Base-by-base conservation (phyloP, 1,284 basidiomycete genomes). In the Wolfiporia cocos region DNA sequence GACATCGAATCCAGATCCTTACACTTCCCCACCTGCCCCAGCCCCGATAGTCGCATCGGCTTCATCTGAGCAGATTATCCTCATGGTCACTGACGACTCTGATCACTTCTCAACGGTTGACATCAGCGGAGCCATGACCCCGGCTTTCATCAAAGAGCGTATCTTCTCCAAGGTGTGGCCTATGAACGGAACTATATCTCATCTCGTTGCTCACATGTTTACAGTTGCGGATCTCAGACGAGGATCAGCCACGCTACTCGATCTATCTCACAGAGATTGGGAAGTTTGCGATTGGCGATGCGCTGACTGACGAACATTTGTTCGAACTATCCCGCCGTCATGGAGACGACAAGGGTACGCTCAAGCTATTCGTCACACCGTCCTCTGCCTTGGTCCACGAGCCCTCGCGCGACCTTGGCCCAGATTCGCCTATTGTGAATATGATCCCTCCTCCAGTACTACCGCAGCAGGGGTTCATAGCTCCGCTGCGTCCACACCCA, bases 201-300 rank as follows among this genome's bases (percentile, higher is more conserved):
- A n/a, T n/a, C n/a, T n/a, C n/a, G n/a, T n/a, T n/a, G n/a, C n/a
- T n/a, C n/a, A n/a, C n/a, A n/a, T n/a, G n/a, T n/a, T n/a, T 49
- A 5, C 50, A 93, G 88, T 69, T 94, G 43, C 81, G 84, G 54
- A 89, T 95, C 41, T 73, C 75, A 22, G 91, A 94, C 49, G 89
- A 92, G 51, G 88, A 91, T 49, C 81, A 86, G 55, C 59, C 72
- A 3, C 77, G 73, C 21, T 82, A 84, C 56, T 78, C 83, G n/a
- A 83, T 95, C 42, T 92, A 87, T 67, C 80, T 79, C 37, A 93
- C 92, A 0, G 85, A 91, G 61, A 82, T 93, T 51, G 88, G 86
- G 41, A 74, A 77, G 21, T 81, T 73, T 51, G 84, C 86, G 14
- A 74, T 85, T 37, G 79, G 86, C 3, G 78, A 79, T 12, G 77